Evolutionary conservation across 2,329 filamentous ascomycete genomes (phyloP).

Genomic region (Trichoderma breve): DNA sequence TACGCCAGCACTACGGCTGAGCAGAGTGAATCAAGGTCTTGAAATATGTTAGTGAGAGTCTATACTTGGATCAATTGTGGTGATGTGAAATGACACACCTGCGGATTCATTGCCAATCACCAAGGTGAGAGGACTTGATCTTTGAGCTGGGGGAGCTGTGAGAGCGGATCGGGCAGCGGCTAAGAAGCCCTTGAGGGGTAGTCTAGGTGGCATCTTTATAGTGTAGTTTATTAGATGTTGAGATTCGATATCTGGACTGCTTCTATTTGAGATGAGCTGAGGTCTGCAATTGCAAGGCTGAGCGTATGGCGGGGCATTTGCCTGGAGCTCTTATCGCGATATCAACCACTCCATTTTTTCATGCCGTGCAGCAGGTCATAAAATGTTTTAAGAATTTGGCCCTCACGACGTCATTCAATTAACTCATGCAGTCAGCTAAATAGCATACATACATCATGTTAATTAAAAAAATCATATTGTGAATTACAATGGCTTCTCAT

Average conservation of each 20-base stretch:
- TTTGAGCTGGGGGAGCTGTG: slow-evolving; percentile 42
- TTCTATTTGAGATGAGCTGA: background rate
- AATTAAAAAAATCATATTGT: background rate
- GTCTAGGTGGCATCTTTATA: slow-evolving; percentile 31
- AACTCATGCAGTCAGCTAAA: background rate
- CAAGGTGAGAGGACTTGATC: slow-evolving; percentile 52
- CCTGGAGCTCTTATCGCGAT: background rate
- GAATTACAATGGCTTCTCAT: too few species aligned
- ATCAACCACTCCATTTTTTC: background rate
- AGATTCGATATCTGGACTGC: background rate
- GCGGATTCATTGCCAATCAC: slow-evolving; percentile 68
- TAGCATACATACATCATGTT: background rate
- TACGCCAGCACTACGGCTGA: slow-evolving; percentile 73
- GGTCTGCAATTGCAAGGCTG: background rate
- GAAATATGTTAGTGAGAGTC: background rate
- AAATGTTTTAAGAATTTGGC: background rate
- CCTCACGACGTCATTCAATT: background rate
- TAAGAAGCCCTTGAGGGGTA: slow-evolving; percentile 52
- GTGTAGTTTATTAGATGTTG: background rate
- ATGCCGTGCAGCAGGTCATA: background rate
- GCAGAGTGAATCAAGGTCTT: slow-evolving; percentile 79
- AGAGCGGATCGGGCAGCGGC: slow-evolving; percentile 49
- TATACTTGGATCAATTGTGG: background rate
- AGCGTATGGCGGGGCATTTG: background rate
- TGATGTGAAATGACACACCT: slow-evolving; percentile 40